phyloP scores from a whole-genome alignment of 306 rosid species.

The Vigna mungo region DNA sequence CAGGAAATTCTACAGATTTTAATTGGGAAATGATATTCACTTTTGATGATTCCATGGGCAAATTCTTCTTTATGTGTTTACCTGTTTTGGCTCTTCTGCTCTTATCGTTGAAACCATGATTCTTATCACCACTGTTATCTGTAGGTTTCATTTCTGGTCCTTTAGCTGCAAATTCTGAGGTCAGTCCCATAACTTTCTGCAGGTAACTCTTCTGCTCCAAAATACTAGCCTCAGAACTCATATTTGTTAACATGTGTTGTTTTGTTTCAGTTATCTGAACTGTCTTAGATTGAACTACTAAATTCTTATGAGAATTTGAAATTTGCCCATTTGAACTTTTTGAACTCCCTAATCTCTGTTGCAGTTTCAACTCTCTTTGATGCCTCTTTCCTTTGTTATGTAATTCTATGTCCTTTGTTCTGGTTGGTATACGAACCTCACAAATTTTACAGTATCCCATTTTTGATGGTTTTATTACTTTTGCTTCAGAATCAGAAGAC shows the following conservation, averaged over 20 bases:
- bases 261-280: background rate
- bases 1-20: constrained; percentile 12
- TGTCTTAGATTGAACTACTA: background rate
- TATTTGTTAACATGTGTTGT: background rate
- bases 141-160: constrained; percentile 15
- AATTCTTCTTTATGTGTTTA: constrained; percentile 28
- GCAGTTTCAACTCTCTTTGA: background rate
- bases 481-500: constrained; percentile 1
- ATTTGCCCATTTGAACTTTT: constrained; percentile 3
- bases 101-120: constrained; percentile 2
- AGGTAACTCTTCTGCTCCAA: background rate
- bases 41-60: constrained; percentile 32
- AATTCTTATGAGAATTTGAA: background rate
- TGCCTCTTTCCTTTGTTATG: constrained; percentile 38
- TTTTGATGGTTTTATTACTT: background rate
- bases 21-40: background rate
- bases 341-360: background rate
- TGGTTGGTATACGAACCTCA: background rate
- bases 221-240: background rate
- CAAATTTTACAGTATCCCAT: constrained; percentile 36
- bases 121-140: constrained; percentile 15
- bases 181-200: background rate
- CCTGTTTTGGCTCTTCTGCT: background rate
- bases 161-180: constrained; percentile 1
- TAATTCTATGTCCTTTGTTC: background rate